Evolutionary conservation across 2,329 filamentous ascomycete species (phyloP), one percentile per base, ranked within the genome.

Genomic region (Scedosporium apiospermum): DNA sequence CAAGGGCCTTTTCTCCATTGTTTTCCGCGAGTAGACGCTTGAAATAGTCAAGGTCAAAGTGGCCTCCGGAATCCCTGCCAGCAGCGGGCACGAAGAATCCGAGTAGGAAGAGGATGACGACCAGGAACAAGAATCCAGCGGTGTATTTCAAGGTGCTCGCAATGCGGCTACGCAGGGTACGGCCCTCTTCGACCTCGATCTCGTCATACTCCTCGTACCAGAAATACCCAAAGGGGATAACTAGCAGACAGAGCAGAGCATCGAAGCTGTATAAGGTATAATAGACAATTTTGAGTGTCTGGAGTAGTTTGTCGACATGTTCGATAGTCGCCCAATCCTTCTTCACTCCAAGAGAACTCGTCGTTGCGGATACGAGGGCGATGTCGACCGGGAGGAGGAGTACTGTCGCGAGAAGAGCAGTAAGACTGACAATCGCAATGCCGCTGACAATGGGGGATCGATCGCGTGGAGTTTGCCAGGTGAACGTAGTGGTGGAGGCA

Each of bases 141-240:
- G 95, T 97, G 77, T 97, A 98, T 76, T 96, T 96, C 72, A 90
- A 79, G 3, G 95, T 91, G n/a, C 87, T 87, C 83, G 87, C 88
- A 64, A 98, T 82, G 62, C 91, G 84, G 70, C 86, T 83, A 6
- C 80, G 82, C 64, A 88, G 74, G 2, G 89, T 88, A 72, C 93
- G 88, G 34, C 84, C 86, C 38, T 91, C 90, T 69, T 96, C 90
- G 41, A 88, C 83, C 65, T 92, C 92, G 21, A 93, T 88, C 76
- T 97, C 92, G 70, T 97, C 93, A 67, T 96, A 96, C 74, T 60
- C 95, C 74, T 99, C 95, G 71, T 96, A 95, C 86, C 89, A 97
- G 74, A 99, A 99, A 78, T 99, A 99, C 58, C 93, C 89, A 72
- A 99, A 99, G 0, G 95, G 95, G 21, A 98, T 89, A 55, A 96